Conservation (phyloP, 148 eudicot genomes). For the Spergularia marina region DNA sequence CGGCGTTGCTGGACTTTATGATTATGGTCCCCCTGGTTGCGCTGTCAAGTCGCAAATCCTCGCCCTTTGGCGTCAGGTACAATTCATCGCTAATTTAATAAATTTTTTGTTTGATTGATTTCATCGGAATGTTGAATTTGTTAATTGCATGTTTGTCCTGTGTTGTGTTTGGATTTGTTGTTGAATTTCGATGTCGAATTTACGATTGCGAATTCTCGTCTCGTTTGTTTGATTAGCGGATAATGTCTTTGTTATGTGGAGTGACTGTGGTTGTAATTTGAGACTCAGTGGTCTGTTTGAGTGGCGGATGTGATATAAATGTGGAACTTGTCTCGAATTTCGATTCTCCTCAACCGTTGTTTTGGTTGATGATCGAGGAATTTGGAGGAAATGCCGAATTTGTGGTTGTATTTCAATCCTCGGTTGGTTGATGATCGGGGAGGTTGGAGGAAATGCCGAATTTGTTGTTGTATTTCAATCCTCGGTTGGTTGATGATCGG, state of each 20-base stretch:
- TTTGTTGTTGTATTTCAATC: background rate
- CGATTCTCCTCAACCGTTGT: background rate
- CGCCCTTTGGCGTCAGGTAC: slow-evolving; percentile 92
- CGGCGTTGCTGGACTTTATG: slow-evolving; percentile 90
- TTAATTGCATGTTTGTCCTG: background rate
- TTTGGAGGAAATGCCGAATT: background rate
- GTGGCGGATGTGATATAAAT: background rate
- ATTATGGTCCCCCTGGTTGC: slow-evolving; percentile 95
- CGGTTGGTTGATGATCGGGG: background rate
- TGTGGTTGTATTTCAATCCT: background rate
- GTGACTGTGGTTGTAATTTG: background rate
- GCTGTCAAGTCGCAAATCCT: slow-evolving; percentile 92
- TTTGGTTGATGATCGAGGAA: background rate
- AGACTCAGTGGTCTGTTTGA: background rate
- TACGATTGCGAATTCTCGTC: background rate
- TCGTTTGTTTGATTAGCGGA: background rate
- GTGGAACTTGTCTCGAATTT: background rate
- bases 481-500: background rate
- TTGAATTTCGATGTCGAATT: background rate
- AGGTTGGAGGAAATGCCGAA: background rate
- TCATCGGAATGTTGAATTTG: background rate
- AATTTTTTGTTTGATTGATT: background rate
- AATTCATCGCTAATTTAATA: too few species aligned
- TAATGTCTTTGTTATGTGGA: background rate
- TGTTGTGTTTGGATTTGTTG: background rate